Percentiles rank a stretch among this genome's conserved stretches.
These are phyloP conservation scores for Ceratobasidium sp. DNA, from an alignment of 1,284 basidiomycete species.

Conservation along the genomic window DNA sequence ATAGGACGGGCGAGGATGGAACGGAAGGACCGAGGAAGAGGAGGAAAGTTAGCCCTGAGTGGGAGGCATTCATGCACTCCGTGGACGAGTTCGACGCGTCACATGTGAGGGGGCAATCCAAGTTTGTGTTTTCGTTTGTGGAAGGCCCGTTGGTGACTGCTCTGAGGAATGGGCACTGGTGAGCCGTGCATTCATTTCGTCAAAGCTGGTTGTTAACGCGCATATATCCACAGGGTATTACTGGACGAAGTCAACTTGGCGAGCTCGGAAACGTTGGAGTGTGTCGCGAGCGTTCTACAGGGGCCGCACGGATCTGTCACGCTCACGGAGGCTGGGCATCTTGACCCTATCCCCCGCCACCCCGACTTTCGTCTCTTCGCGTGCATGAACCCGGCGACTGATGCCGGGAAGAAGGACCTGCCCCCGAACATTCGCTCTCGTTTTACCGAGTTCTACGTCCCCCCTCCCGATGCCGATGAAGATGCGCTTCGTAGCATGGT, in stretches of 20 bases:
- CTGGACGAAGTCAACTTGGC: conserved; percentile 98
- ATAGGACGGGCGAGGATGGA: conserved; percentile 60
- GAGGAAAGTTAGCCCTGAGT: conserved; percentile 60
- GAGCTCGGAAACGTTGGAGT: conserved; percentile 94
- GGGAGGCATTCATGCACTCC: conserved; percentile 78
- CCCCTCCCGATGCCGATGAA: conserved; percentile 90
- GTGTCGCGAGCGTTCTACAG: conserved; percentile 86
- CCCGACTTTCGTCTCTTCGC: conserved; percentile 96
- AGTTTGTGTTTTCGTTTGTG: conserved; percentile 93
- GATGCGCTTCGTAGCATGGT: conserved; percentile 92
- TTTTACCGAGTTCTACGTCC: conserved; percentile 96
- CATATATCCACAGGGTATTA: conserved; percentile 72
- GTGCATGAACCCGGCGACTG: conserved; percentile 99
- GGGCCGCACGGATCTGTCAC: conserved; percentile 90
- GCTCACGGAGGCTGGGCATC: conserved; percentile 91
- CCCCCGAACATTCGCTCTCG: conserved; percentile 89
- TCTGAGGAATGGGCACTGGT: conserved; percentile 91
- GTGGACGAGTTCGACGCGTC: conserved; percentile 87
- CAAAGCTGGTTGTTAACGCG: background rate
- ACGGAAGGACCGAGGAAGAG: conserved; percentile 49
- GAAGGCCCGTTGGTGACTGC: conserved; percentile 98
- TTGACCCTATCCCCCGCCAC: conserved; percentile 91
- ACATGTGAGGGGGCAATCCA: conserved; percentile 84
- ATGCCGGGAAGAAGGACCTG: conserved; percentile 98
- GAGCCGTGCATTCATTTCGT: conserved; percentile 50